phyloP scores from a whole-genome alignment of 1,284 basidiomycete genomes.

The Polyporus tsugae region DNA sequence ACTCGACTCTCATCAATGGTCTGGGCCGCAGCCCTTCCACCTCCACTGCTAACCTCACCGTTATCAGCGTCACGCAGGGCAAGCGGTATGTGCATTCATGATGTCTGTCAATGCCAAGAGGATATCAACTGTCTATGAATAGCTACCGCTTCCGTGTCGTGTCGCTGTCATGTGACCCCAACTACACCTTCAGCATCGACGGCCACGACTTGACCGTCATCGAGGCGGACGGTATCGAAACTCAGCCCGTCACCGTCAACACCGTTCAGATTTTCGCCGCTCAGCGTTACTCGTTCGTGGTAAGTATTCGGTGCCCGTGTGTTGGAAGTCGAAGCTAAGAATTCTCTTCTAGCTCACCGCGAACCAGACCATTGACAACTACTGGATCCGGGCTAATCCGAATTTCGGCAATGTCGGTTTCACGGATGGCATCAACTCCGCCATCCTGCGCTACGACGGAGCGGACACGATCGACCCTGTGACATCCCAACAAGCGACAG shows the following conservation, averaged over 20 bases:
- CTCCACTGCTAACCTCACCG: slow-evolving; percentile 38
- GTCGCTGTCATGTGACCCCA: slow-evolving; percentile 52
- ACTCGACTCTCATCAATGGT: slow-evolving; percentile 60
- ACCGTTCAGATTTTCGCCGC: slow-evolving; percentile 47
- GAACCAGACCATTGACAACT: slow-evolving; percentile 28
- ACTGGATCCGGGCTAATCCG: slow-evolving; percentile 39
- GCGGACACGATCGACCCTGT: slow-evolving; percentile 55
- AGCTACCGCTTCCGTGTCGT: slow-evolving; percentile 54
- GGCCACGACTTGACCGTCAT: slow-evolving; percentile 46
- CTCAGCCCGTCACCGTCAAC: slow-evolving; percentile 44
- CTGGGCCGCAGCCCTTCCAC: slow-evolving; percentile 44
- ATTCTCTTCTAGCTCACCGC: slow-evolving; percentile 22
- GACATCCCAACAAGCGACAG: slow-evolving; percentile 35
- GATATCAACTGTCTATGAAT: neutral
- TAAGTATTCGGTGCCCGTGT: neutral
- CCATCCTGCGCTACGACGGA: slow-evolving; percentile 40
- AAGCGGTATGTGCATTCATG: slow-evolving; percentile 44
- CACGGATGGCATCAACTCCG: slow-evolving; percentile 48
- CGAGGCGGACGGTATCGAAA: slow-evolving; percentile 44
- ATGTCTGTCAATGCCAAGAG: neutral
- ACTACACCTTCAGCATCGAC: slow-evolving; percentile 45
- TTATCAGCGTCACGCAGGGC: slow-evolving; percentile 41
- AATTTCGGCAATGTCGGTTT: slow-evolving; percentile 42
- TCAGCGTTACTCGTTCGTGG: slow-evolving; percentile 45
- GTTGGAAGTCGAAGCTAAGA: neutral